Percentiles rank a stretch among this genome's conserved stretches.
Evolutionary conservation across 805 yeast genomes (phyloP).

Genomic region (Candida ulmi): DNA sequence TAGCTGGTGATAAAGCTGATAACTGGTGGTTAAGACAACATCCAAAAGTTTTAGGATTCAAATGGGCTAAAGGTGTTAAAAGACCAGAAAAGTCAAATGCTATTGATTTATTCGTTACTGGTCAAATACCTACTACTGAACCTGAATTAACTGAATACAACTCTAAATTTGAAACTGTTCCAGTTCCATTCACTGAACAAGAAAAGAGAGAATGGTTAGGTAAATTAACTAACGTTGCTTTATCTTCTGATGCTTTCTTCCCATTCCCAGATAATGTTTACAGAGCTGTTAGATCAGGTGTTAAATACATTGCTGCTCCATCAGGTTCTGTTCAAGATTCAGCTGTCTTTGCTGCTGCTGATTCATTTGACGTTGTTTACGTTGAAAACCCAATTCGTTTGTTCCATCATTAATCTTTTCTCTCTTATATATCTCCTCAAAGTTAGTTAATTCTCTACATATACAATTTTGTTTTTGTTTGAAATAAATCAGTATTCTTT

Average conservation of each 20-base stretch:
- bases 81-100: slow-evolving; percentile 99
- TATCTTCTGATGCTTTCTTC: slow-evolving; percentile 98
- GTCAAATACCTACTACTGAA: slow-evolving; percentile 84
- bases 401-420: slow-evolving; percentile 77
- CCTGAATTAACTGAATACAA: slow-evolving; percentile 93
- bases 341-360: slow-evolving; percentile 94
- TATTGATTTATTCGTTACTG: slow-evolving; percentile 87
- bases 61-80: slow-evolving; percentile 98
- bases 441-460: not conserved
- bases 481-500: no score
- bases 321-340: slow-evolving; percentile 97
- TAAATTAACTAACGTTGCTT: slow-evolving; percentile 79
- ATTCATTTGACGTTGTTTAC: slow-evolving; percentile 81
- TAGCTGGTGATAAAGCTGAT: slow-evolving; percentile 99
- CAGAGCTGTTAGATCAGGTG: slow-evolving; percentile 97
- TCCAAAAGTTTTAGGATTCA: slow-evolving; percentile 84
- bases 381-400: slow-evolving; percentile 96
- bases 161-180: slow-evolving; percentile 78
- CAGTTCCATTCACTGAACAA: slow-evolving; percentile 71
- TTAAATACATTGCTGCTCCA: slow-evolving; percentile 93
- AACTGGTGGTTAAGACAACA: slow-evolving; percentile 99
- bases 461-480: not conserved
- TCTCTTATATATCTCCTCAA: no score
- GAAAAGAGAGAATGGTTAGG: slow-evolving; percentile 87
- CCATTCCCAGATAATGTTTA: slow-evolving; percentile 99